These are phyloP conservation scores for Phlebopus sp. DNA, from an alignment of 1,284 basidiomycete species.

Conservation along the genomic window DNA sequence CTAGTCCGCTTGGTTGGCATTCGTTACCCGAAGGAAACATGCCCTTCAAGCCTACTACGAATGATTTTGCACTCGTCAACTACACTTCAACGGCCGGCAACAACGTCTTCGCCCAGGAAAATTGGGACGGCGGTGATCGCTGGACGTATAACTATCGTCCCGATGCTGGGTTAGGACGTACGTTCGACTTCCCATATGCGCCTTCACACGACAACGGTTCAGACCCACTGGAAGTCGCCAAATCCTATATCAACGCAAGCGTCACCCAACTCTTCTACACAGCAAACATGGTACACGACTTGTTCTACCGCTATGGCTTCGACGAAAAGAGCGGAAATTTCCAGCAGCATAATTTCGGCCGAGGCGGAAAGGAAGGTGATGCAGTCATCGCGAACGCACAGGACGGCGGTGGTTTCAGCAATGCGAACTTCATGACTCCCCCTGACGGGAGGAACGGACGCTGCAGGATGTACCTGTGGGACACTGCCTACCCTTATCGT, in stretches of 20 bases:
- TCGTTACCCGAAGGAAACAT: slow-evolving; percentile 57
- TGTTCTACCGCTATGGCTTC: slow-evolving; percentile 80
- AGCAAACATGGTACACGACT: slow-evolving; percentile 77
- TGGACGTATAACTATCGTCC: slow-evolving; percentile 66
- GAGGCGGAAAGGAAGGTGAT: slow-evolving; percentile 84
- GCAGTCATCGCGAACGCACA: slow-evolving; percentile 94
- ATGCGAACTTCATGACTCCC: slow-evolving; percentile 83
- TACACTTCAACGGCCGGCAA: slow-evolving; percentile 74
- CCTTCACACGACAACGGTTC: slow-evolving; percentile 49
- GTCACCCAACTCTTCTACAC: slow-evolving; percentile 94
- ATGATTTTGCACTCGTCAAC: too few species aligned
- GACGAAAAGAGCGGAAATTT: slow-evolving; percentile 93
- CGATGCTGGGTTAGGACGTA: too few species aligned
- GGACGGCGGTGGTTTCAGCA: slow-evolving; percentile 91
- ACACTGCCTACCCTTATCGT: slow-evolving; percentile 82
- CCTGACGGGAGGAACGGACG: slow-evolving; percentile 70
- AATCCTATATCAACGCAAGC: slow-evolving; percentile 82
- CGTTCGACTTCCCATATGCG: slow-evolving; percentile 72
- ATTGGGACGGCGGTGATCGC: slow-evolving; percentile 79
- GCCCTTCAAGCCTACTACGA: too few species aligned
- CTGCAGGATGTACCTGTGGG: slow-evolving; percentile 98
- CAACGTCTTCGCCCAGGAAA: slow-evolving; percentile 88
- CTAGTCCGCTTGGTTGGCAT: slow-evolving; percentile 91
- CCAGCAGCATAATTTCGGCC: slow-evolving; percentile 94
- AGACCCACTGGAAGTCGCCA: slow-evolving; percentile 60